These are phyloP conservation scores for Wickerhamomyces silvicola DNA, from an alignment of 805 yeast genomes.

Conservation along the genomic window DNA sequence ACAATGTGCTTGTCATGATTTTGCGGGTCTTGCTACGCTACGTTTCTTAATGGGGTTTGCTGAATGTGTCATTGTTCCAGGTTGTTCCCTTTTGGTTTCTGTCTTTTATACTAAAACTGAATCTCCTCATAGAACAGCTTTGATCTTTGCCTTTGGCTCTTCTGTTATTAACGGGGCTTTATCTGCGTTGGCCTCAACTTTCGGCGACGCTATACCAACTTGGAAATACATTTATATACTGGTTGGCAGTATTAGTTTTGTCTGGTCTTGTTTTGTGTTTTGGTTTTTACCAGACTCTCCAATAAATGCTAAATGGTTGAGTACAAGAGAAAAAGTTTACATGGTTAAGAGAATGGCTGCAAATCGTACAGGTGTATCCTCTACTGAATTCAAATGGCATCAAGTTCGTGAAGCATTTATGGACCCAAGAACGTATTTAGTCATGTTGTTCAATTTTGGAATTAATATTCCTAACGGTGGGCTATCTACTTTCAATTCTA, in stretches of 20 bases:
- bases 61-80: conserved; percentile 35
- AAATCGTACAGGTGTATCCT: conserved; percentile 41
- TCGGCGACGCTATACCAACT: conserved; percentile 25
- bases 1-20: conserved; percentile 29
- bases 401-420: conserved; percentile 38
- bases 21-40: conserved; percentile 33
- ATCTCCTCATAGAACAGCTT: conserved; percentile 38
- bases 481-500: conserved; percentile 22
- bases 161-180: conserved; percentile 25
- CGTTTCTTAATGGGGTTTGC: conserved; percentile 41
- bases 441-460: conserved; percentile 25
- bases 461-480: conserved; percentile 31
- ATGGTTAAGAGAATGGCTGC: conserved; percentile 33
- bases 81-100: conserved; percentile 33
- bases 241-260: conserved; percentile 42
- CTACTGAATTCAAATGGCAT: conserved; percentile 29
- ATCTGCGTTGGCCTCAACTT: conserved; percentile 37
- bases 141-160: conserved; percentile 36
- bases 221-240: conserved; percentile 48
- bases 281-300: conserved; percentile 44
- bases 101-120: conserved; percentile 32
- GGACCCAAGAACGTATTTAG: conserved; percentile 33
- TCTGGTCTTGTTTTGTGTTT: conserved; percentile 24
- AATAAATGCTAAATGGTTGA: conserved; percentile 33
- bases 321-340: conserved; percentile 37